Conservation (phyloP, 176 grass and related monocot species). For the Bolboschoenus planiculmis region DNA sequence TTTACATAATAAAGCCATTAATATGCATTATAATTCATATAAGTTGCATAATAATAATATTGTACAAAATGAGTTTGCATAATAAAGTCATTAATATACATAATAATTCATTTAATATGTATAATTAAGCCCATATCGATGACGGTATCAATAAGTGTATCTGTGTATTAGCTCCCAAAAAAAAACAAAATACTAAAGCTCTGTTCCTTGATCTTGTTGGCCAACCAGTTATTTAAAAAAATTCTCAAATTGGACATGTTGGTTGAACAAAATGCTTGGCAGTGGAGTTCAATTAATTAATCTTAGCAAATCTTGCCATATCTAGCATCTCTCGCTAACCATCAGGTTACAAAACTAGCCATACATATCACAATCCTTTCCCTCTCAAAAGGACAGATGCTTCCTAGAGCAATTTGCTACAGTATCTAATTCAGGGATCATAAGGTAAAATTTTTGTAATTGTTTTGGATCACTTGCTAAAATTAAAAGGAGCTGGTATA, state of each 20-base stretch:
- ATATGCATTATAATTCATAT: no score
- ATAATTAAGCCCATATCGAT: no score
- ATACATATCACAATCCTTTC: not conserved
- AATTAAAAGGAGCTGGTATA: no score
- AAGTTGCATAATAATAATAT: no score
- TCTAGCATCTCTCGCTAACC: not conserved
- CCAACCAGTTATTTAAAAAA: not conserved
- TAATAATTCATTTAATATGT: no score
- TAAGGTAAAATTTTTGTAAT: not conserved
- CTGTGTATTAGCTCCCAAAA: no score
- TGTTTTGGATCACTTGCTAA: not conserved
- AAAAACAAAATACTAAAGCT: not conserved
- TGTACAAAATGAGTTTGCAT: no score
- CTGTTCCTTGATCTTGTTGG: not conserved
- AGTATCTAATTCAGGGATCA: constrained; percentile 1
- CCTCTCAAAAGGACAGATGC: not conserved
- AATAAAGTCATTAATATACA: no score
- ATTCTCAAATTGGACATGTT: not conserved
- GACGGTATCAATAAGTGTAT: no score
- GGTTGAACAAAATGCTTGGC: not conserved
- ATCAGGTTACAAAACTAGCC: not conserved
- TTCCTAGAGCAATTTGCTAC: not conserved
- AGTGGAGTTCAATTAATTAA: not conserved
- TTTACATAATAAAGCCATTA: no score
- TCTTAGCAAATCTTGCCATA: not conserved